Evolutionary conservation across 345 rosid genomes (phyloP).

Genomic region (Raphanus sativus): DNA sequence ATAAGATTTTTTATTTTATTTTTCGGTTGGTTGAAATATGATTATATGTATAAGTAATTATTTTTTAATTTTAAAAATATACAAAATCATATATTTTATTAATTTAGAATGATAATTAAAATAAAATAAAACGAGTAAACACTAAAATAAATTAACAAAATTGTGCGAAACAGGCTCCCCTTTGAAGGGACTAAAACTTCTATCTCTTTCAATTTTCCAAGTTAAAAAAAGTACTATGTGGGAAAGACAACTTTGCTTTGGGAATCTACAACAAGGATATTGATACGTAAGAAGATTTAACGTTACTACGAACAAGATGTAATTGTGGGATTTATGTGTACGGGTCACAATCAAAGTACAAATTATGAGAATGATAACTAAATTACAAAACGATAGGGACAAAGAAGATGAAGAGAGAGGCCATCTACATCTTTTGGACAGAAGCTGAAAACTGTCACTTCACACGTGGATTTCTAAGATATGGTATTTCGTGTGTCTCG

Average conservation of each 20-base stretch:
- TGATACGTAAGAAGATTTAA: constrained; percentile 24
- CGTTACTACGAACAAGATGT: constrained; percentile 15
- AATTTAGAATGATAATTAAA: no score
- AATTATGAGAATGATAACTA: constrained; percentile 23
- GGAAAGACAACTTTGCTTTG: neutral
- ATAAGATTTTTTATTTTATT: no score
- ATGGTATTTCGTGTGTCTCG: constrained; percentile 39
- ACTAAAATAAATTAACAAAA: neutral
- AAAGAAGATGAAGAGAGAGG: constrained; percentile 21
- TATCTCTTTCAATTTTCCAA: neutral
- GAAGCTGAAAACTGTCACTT: constrained; percentile 37
- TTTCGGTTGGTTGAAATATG: no score
- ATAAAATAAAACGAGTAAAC: no score
- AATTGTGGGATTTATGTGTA: constrained; percentile 26
- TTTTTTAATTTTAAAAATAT: no score
- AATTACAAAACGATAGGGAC: constrained; percentile 14
- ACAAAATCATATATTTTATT: no score
- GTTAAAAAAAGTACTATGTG: neutral
- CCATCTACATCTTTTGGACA: constrained; percentile 28
- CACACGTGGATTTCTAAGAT: constrained; percentile 41
- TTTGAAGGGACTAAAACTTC: neutral
- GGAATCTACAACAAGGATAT: neutral
- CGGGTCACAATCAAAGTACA: constrained; percentile 36
- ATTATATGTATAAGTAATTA: no score
- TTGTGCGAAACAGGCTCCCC: neutral